Conservation (phyloP, 169 alveolate genomes). For the Eimeria brunetti region DNA sequence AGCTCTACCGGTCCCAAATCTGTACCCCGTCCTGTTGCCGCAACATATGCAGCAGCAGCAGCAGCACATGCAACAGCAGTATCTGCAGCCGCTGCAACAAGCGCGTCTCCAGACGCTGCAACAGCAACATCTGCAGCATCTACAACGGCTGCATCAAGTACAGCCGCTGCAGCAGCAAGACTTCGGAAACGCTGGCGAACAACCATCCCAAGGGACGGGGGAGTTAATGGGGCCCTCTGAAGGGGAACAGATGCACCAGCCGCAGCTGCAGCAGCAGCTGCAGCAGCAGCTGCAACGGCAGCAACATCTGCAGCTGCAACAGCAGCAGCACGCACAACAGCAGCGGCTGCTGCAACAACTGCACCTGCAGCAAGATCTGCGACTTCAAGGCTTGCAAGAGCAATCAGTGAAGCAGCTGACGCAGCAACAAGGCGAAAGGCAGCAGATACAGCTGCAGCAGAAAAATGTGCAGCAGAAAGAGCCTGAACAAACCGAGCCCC, state of each 20-base stretch:
- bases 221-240: not conserved
- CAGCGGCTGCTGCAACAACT: not conserved
- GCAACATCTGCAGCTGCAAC: constrained; percentile 2
- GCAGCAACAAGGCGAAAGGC: not conserved
- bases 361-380: constrained; percentile 27
- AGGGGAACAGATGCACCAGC: not conserved
- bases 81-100: constrained; percentile 14
- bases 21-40: not conserved
- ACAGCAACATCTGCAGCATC: constrained; percentile 11
- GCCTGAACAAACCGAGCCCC: not conserved
- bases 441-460: not conserved
- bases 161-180: not conserved
- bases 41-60: constrained; percentile 8
- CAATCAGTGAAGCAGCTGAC: not conserved
- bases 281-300: not conserved
- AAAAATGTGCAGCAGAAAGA: not conserved
- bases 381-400: constrained; percentile 23
- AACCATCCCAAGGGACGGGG: not conserved
- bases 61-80: constrained; percentile 19
- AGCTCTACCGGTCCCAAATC: not conserved
- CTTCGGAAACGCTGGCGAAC: not conserved
- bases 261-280: constrained; percentile 11
- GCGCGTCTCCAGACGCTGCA: not conserved
- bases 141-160: not conserved
- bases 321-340: not conserved